Evolutionary conservation across 2,329 filamentous ascomycete genomes (phyloP), one percentile per base, ranked within the genome.

Genomic region (Aschersonia sp.): DNA sequence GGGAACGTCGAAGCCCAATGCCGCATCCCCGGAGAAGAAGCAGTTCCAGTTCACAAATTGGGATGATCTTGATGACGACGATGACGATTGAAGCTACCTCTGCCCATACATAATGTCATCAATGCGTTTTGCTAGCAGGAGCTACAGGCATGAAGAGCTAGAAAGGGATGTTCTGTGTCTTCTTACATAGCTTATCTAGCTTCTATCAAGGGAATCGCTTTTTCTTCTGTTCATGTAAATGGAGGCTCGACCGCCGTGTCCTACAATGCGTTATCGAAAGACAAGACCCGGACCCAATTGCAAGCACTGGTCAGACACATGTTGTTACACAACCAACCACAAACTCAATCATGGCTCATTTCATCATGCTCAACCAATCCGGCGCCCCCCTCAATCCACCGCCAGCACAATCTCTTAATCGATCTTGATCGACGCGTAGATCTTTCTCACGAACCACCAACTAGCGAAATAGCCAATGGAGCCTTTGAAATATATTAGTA

Each of bases 351-450:
- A 9, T 37, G 8, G 8, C 8, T 37, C 35, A 12, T 37, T 12
- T 37, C 35, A 37, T 37, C 8, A 22, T 22, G 22, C 22, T 37
- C 8, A 37, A 37, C 12, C 35, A 9, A 8, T 37, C 35, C 8
- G 5, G 40, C 12, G 5, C 12, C 9, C 14, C 7, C 8, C 8
- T 12, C 14, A 14, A 12, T 14, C 11, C 11, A 42, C 40, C 40
- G 8, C 40, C 40, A 2, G 7, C 22, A n/a, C n/a, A 14, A 33
- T 10, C 2, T 5, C 50, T 64, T 69, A 98, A 63, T 98, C 92
- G 54, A 98, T 88, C 73, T 98, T 98, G 70, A 98, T 94, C n/a
- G 89, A 96, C 30, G 80, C 72, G 65, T 98, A 98, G 52, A 98
- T 98, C 64, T 85, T 90, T 55, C 86, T 79, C 47, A 94, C 84